These are phyloP conservation scores for Stylonectria norvegica DNA, from an alignment of 2,329 filamentous ascomycete species.

Conservation along the genomic window DNA sequence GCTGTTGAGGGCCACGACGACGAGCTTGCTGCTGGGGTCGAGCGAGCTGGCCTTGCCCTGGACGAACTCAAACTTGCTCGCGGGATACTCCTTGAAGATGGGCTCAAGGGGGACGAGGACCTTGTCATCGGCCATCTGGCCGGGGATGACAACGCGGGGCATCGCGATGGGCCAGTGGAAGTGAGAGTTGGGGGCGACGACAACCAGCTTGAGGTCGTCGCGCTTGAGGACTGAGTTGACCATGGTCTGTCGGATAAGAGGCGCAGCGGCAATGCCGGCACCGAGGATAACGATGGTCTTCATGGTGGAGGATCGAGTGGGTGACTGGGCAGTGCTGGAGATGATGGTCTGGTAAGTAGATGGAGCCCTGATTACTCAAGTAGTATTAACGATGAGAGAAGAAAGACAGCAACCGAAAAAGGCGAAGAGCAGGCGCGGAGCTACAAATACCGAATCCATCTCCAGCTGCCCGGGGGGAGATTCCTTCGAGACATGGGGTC, in stretches of 20 bases:
- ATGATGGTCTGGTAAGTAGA: too few species aligned
- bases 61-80: constrained; percentile 50
- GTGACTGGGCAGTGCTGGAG: neutral
- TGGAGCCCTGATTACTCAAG: too few species aligned
- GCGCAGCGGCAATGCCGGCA: constrained; percentile 44
- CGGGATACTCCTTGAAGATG: constrained; percentile 47
- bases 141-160: constrained; percentile 46
- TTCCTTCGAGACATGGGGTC: neutral
- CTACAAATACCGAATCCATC: too few species aligned
- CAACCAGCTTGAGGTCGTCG: constrained; percentile 41
- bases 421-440: too few species aligned
- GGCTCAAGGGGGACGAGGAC: constrained; percentile 35
- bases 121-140: constrained; percentile 41
- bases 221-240: constrained; percentile 39
- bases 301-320: constrained; percentile 5
- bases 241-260: constrained; percentile 49
- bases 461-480: too few species aligned
- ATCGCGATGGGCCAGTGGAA: constrained; percentile 50
- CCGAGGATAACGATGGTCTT: constrained; percentile 50
- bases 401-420: too few species aligned
- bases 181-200: constrained; percentile 47
- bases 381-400: too few species aligned
- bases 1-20: constrained; percentile 38
- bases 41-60: constrained; percentile 45
- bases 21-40: constrained; percentile 39